Conservation (phyloP, 2,329 filamentous ascomycete genomes). For the Bretziella fagacearum region DNA sequence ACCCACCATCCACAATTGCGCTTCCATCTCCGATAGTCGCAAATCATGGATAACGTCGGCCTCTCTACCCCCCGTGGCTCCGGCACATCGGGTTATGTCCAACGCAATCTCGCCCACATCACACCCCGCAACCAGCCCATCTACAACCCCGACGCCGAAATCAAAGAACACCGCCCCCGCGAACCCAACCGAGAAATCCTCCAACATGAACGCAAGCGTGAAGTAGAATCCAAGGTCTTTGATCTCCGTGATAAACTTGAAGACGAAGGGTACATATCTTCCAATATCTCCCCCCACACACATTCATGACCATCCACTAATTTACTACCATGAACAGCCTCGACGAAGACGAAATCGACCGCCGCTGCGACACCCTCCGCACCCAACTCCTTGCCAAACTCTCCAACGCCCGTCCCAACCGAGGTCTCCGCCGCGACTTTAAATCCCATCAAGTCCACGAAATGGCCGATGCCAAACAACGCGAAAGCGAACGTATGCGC, state of each 20-base stretch:
- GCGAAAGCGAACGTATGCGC: conserved; percentile 77
- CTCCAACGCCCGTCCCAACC: conserved; percentile 17
- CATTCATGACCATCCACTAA: not conserved
- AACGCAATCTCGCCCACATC: conserved; percentile 83
- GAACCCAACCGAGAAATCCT: conserved; percentile 85
- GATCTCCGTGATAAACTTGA: conserved; percentile 83
- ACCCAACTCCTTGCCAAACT: conserved; percentile 26
- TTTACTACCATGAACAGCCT: conserved; percentile 29
- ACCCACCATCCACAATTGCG: too few species aligned
- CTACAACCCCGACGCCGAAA: conserved; percentile 48
- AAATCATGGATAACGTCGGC: conserved; percentile 62
- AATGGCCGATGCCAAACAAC: conserved; percentile 86
- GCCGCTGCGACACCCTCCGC: conserved; percentile 28
- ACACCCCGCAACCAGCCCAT: conserved; percentile 57
- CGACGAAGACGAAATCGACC: conserved; percentile 83
- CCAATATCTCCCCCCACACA: not conserved
- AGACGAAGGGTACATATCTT: conserved; percentile 53
- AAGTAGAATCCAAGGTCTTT: conserved; percentile 85
- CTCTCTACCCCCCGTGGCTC: conserved; percentile 86
- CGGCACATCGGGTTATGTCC: conserved; percentile 93
- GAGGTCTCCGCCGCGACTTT: conserved; percentile 36
- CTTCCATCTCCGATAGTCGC: not conserved
- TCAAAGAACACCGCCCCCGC: conserved; percentile 56
- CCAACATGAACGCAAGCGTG: conserved; percentile 81
- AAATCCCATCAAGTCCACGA: conserved; percentile 95